Conservation (phyloP, 495 filamentous ascomycete species). For the Elaphomyces granulatus region DNA sequence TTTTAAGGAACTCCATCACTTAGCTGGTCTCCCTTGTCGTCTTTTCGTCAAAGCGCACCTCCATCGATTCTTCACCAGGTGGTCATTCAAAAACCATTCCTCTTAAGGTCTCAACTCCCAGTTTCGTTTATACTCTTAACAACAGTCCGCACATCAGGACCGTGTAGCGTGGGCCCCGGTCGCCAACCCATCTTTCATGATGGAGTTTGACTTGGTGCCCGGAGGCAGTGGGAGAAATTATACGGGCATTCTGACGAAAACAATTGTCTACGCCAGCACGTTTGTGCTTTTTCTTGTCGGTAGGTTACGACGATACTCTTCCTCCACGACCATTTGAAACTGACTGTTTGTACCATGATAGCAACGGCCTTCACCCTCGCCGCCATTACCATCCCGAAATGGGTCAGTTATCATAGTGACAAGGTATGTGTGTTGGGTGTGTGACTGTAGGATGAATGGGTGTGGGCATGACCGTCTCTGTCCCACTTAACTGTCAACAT, state of each 20-base stretch:
- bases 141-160: no score
- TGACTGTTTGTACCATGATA: slow-evolving; percentile 26
- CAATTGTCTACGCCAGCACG: slow-evolving; percentile 43
- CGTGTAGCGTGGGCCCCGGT: no score
- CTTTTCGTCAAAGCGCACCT: no score
- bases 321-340: background rate
- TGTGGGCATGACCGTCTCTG: background rate
- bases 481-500: no score
- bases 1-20: no score
- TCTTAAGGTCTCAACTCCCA: no score
- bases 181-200: slow-evolving; percentile 9
- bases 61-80: no score
- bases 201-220: slow-evolving; percentile 34
- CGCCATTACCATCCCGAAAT: slow-evolving; percentile 59
- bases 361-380: slow-evolving; percentile 65
- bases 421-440: slow-evolving; percentile 25
- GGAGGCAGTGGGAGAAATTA: slow-evolving; percentile 37
- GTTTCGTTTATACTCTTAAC: no score
- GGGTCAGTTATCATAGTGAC: slow-evolving; percentile 60
- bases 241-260: slow-evolving; percentile 34
- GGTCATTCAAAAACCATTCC: no score
- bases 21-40: no score
- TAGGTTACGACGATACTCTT: slow-evolving; percentile 23
- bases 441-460: background rate
- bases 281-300: slow-evolving; percentile 45